phyloP scores from a whole-genome alignment of 345 rosid species.

The Salix arbutifolia region DNA sequence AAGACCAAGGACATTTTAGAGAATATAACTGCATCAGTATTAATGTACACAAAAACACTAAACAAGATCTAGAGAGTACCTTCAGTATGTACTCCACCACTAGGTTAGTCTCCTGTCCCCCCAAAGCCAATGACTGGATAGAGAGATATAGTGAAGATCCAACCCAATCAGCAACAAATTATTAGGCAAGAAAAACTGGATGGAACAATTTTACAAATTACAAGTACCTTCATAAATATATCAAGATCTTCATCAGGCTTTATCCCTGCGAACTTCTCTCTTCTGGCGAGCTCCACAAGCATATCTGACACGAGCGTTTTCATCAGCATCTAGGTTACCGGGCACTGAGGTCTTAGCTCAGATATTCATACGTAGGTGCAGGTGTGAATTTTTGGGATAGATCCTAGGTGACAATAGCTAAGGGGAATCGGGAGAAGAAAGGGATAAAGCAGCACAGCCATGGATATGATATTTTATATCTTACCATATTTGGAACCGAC shows the following conservation, averaged over 20 bases:
- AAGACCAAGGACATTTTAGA: not conserved
- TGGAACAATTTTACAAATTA: not conserved
- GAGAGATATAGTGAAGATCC: conserved; percentile 1
- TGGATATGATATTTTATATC: conserved; percentile 16
- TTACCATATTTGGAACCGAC: conserved; percentile 91
- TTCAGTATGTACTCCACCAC: conserved; percentile 90
- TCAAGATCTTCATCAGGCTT: conserved; percentile 99
- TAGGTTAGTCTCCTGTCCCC: conserved; percentile 77
- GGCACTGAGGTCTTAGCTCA: not conserved
- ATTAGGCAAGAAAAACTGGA: not conserved
- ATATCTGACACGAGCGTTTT: conserved; percentile 51
- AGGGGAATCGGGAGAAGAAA: not conserved
- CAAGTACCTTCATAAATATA: conserved; percentile 87
- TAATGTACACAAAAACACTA: not conserved
- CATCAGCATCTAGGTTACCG: conserved; percentile 21
- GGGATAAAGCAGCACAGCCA: not conserved
- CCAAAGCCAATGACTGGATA: conserved; percentile 76
- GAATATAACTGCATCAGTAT: not conserved
- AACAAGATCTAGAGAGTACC: conserved; percentile 50
- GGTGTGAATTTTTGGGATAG: not conserved
- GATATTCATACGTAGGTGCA: not conserved
- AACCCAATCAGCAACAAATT: conserved; percentile 6
- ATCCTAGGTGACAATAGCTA: not conserved
- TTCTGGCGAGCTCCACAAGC: conserved; percentile 87
- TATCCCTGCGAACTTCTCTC: conserved; percentile 86